phyloP scores from a whole-genome alignment of 176 grass and related monocot genomes.

The Microstegium vimineum region DNA sequence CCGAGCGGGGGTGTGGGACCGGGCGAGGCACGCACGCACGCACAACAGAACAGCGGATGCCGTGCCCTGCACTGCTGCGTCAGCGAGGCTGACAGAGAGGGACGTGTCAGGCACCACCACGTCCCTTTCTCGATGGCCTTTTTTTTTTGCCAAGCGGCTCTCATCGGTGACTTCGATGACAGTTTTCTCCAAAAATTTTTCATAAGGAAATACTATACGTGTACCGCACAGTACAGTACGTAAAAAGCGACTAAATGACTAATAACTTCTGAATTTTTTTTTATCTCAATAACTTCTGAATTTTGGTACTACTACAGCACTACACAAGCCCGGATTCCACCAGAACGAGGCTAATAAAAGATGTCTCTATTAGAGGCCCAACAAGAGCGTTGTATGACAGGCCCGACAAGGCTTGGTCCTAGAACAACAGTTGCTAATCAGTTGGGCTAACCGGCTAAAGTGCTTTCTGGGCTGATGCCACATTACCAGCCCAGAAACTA shows the following conservation, averaged over 20 bases:
- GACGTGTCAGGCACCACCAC: constrained; percentile 4
- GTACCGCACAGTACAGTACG: too few species aligned
- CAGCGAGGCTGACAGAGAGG: neutral
- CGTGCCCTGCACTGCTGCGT: constrained; percentile 6
- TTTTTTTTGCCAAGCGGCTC: neutral
- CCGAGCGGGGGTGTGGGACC: too few species aligned
- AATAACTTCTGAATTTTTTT: too few species aligned
- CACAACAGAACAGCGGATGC: neutral
- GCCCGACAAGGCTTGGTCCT: too few species aligned
- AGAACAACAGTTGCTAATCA: too few species aligned
- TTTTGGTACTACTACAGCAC: neutral
- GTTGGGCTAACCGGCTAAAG: neutral
- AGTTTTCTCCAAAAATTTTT: too few species aligned
- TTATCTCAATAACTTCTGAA: too few species aligned
- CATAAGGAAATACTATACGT: too few species aligned
- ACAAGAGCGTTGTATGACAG: too few species aligned
- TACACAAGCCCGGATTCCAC: neutral
- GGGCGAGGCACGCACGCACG: too few species aligned
- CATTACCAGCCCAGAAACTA: neutral
- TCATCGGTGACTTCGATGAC: neutral
- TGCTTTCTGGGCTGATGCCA: neutral
- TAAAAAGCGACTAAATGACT: neutral
- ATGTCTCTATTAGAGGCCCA: neutral
- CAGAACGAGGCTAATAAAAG: too few species aligned
- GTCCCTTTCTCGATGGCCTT: neutral